Conservation (phyloP, 768 basidiomycete species). For the Hebeloma cylindrosporum region DNA sequence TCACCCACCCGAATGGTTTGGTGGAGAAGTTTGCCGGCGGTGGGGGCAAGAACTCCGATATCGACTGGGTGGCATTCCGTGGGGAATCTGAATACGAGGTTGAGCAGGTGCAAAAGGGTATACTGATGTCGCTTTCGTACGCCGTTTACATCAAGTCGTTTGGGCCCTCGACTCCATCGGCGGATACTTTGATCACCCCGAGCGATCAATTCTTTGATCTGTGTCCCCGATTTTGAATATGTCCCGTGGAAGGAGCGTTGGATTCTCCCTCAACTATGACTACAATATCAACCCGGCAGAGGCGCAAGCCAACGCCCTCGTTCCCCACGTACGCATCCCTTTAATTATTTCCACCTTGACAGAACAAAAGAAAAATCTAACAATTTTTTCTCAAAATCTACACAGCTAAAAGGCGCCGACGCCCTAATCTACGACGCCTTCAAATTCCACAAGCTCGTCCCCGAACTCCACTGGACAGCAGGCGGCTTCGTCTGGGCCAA, state of each 20-base stretch:
- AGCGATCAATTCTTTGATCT: conserved; percentile 74
- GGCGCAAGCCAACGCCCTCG: conserved; percentile 64
- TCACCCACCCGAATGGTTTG: conserved; percentile 53
- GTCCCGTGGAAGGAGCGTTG: conserved; percentile 69
- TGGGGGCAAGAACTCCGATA: conserved; percentile 60
- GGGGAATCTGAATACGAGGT: conserved; percentile 76
- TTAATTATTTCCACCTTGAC: neutral
- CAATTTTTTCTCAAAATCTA: neutral
- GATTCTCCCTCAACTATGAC: conserved; percentile 67
- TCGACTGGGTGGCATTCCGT: conserved; percentile 79
- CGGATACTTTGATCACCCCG: conserved; percentile 68
- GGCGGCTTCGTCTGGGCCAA: conserved; percentile 82
- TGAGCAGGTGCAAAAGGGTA: conserved; percentile 69
- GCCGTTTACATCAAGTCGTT: conserved; percentile 69
- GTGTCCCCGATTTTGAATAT: conserved; percentile 70
- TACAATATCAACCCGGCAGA: conserved; percentile 73
- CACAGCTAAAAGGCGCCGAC: conserved; percentile 75
- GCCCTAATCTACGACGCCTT: conserved; percentile 73
- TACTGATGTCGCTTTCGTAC: conserved; percentile 68
- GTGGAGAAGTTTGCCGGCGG: conserved; percentile 65
- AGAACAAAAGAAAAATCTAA: neutral
- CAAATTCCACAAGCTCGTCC: conserved; percentile 71
- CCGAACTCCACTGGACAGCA: conserved; percentile 79
- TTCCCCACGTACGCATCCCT: conserved; percentile 58
- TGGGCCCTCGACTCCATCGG: conserved; percentile 49